These are phyloP conservation scores for Heteromeles arbutifolia DNA, from an alignment of 306 rosid species.

Conservation along the genomic window DNA sequence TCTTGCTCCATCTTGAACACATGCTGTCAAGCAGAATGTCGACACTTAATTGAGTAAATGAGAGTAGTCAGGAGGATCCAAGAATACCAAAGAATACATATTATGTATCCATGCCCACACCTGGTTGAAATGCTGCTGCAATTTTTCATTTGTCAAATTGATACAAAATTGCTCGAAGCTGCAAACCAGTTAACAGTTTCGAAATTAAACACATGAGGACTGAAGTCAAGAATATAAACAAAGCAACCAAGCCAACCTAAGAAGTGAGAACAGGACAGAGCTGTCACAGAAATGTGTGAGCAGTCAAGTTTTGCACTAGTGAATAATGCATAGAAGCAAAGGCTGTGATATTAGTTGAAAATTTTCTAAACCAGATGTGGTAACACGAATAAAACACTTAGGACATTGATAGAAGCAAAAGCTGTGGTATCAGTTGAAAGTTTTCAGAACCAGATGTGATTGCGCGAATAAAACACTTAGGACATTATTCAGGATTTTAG, in stretches of 20 bases:
- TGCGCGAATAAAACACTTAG: neutral
- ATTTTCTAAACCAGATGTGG: neutral
- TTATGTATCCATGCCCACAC: slow-evolving; percentile 32
- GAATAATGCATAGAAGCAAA: neutral
- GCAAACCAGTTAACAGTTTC: slow-evolving; percentile 24
- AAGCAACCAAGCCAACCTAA: neutral
- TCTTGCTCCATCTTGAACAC: slow-evolving; percentile 99
- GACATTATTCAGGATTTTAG: neutral
- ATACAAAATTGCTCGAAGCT: slow-evolving; percentile 98
- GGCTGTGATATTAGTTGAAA: neutral
- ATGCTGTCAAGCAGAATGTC: slow-evolving; percentile 51
- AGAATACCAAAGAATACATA: slow-evolving; percentile 13
- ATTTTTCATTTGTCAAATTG: slow-evolving; percentile 95
- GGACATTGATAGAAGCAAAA: neutral
- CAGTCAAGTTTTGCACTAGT: neutral
- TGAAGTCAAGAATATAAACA: neutral
- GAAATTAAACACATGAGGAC: neutral
- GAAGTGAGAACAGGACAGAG: neutral
- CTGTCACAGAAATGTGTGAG: neutral
- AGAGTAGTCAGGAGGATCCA: slow-evolving; percentile 6
- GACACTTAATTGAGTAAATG: slow-evolving; percentile 10
- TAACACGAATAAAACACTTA: neutral
- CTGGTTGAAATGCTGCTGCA: slow-evolving; percentile 99
- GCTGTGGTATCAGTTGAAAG: neutral
- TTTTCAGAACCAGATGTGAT: neutral